Percentiles rank a stretch among this genome's conserved stretches.
Conservation (phyloP, 1,284 basidiomycete species). For the Xerocomus amazonicus region DNA sequence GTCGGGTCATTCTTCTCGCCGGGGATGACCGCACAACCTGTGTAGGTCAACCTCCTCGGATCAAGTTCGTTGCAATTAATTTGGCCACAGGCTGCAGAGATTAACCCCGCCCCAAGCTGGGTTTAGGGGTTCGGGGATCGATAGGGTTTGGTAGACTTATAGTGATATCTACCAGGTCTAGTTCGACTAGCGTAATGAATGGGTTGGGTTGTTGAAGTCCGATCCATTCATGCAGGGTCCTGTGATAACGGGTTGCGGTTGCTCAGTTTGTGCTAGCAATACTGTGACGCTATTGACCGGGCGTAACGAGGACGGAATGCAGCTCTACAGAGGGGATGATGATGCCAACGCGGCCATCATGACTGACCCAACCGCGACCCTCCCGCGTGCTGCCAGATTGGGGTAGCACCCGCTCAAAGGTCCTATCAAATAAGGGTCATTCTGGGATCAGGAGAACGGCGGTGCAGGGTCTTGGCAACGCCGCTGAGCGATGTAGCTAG, state of each 20-base stretch:
- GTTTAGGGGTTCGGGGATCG: neutral
- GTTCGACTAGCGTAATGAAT: constrained; percentile 3
- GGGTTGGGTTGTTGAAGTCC: constrained; percentile 4
- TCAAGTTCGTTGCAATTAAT: constrained; percentile 1
- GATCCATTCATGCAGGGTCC: neutral
- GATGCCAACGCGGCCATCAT: too few relatives aligned
- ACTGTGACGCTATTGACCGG: neutral
- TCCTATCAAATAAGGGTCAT: constrained; percentile 6
- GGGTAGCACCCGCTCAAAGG: constrained; percentile 7
- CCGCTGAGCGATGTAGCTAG: constrained; percentile 26
- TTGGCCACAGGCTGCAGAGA: neutral
- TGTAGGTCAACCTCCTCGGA: constrained; percentile 19
- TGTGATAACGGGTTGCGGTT: neutral
- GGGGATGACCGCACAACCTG: too few relatives aligned
- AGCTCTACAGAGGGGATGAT: too few relatives aligned
- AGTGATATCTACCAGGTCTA: too few relatives aligned
- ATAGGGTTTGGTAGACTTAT: neutral
- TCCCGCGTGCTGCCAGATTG: constrained; percentile 21
- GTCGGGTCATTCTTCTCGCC: neutral
- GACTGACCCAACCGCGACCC: constrained; percentile 17
- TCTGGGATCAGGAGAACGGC: constrained; percentile 12
- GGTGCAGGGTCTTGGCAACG: constrained; percentile 28
- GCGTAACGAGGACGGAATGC: too few relatives aligned
- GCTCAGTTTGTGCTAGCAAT: neutral
- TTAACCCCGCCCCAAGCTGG: neutral